Conservation (phyloP, 2,329 filamentous ascomycete genomes). For the Fusarium euwallaceae region DNA sequence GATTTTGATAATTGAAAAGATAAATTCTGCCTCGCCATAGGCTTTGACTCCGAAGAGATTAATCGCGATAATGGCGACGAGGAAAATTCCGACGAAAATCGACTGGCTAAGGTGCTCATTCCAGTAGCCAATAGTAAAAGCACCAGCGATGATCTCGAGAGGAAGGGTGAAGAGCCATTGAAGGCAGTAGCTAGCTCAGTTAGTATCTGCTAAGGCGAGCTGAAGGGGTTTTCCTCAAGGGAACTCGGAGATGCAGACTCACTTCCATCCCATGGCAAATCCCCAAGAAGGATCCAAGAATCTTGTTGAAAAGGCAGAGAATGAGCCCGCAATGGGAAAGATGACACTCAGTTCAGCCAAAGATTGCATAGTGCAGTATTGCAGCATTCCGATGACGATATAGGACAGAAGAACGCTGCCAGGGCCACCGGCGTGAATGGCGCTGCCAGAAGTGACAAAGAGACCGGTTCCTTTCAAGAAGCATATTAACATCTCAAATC, state of each 20-base stretch:
- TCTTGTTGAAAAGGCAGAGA: conserved; percentile 90
- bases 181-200: conserved; percentile 73
- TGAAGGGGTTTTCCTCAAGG: neutral
- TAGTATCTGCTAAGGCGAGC: neutral
- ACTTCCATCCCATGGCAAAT: conserved; percentile 96
- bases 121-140: conserved; percentile 89
- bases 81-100: conserved; percentile 87
- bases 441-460: conserved; percentile 86
- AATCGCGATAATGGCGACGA: conserved; percentile 80
- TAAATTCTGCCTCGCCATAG: conserved; percentile 90
- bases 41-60: conserved; percentile 90
- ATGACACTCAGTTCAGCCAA: conserved; percentile 91
- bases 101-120: conserved; percentile 72
- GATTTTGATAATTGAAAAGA: conserved; percentile 89
- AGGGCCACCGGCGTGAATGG: conserved; percentile 80
- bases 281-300: conserved; percentile 96
- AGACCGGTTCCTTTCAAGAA: conserved; percentile 78
- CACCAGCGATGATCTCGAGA: conserved; percentile 87
- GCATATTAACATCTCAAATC: neutral
- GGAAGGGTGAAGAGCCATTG: conserved; percentile 90
- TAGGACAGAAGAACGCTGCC: conserved; percentile 83
- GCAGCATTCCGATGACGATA: conserved; percentile 82
- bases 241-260: conserved; percentile 50
- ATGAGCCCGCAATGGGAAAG: conserved; percentile 94
- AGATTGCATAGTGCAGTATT: conserved; percentile 93